Conservation (phyloP, 768 basidiomycete genomes). For the Plicaturopsis crispa region DNA sequence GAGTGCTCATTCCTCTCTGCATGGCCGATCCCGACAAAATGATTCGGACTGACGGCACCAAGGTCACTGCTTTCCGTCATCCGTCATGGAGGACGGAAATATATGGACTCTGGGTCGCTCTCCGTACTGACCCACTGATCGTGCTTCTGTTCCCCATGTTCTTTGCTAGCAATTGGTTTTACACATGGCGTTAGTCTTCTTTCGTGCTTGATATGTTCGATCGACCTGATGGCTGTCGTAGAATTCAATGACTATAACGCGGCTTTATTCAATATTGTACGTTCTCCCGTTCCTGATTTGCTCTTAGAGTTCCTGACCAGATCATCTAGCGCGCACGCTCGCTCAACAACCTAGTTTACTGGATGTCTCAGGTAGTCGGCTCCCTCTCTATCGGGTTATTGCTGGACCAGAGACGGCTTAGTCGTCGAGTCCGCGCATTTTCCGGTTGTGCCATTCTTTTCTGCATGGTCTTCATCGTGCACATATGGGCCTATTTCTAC, state of each 20-base stretch:
- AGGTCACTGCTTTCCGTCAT: conserved; percentile 51
- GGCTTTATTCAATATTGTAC: conserved; percentile 76
- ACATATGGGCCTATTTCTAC: conserved; percentile 73
- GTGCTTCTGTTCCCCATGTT: conserved; percentile 84
- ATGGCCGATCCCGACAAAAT: conserved; percentile 71
- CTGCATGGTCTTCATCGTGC: conserved; percentile 56
- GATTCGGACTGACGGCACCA: conserved; percentile 69
- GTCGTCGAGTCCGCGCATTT: conserved; percentile 66
- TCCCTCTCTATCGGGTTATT: conserved; percentile 64
- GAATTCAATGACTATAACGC: conserved; percentile 78
- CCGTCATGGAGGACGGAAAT: conserved; percentile 78
- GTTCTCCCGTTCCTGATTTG: too few species aligned
- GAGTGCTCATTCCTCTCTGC: conserved; percentile 54
- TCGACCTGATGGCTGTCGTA: too few species aligned
- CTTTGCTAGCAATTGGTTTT: conserved; percentile 80
- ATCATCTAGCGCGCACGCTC: conserved; percentile 70
- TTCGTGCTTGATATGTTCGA: too few species aligned
- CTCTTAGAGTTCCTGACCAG: too few species aligned
- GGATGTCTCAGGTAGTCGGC: conserved; percentile 72
- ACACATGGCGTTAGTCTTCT: conserved; percentile 67
- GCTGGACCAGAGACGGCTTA: conserved; percentile 48
- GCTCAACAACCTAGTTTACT: conserved; percentile 74
- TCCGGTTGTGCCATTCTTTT: conserved; percentile 61
- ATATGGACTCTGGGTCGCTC: conserved; percentile 56
- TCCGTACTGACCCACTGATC: conserved; percentile 66